Conservation (phyloP, 305 asterid genomes). For the Lippia alba region DNA sequence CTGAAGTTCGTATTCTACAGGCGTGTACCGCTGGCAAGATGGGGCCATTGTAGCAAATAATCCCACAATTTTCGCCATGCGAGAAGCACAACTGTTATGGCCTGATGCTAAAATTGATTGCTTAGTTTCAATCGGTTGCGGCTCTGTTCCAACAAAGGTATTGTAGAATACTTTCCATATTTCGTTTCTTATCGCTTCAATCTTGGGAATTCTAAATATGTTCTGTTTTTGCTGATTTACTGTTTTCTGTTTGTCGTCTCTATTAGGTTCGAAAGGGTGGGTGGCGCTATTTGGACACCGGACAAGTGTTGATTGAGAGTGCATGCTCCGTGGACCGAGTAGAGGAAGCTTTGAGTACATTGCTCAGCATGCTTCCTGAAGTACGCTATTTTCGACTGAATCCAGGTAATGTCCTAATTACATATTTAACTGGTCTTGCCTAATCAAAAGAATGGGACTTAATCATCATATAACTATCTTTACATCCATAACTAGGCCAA, state of each 20-base stretch:
- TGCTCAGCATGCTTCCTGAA: conserved; percentile 97
- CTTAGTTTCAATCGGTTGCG: conserved; percentile 96
- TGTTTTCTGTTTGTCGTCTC: conserved; percentile 35
- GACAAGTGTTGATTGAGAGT: conserved; percentile 97
- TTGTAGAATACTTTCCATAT: not conserved
- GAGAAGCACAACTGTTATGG: conserved; percentile 98
- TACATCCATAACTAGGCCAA: too few species aligned
- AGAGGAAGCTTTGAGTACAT: conserved; percentile 92
- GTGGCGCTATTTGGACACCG: conserved; percentile 98
- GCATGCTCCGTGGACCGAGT: conserved; percentile 99
- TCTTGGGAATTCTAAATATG: not conserved
- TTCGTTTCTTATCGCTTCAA: too few species aligned
- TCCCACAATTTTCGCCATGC: conserved; percentile 91
- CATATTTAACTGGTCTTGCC: not conserved
- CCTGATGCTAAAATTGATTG: conserved; percentile 96
- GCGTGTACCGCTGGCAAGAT: conserved; percentile 95
- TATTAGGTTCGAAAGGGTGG: conserved; percentile 94
- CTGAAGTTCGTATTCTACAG: conserved; percentile 46
- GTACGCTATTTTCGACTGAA: conserved; percentile 92
- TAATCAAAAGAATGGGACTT: too few species aligned
- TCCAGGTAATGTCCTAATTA: conserved; percentile 68
- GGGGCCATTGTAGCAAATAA: conserved; percentile 99
- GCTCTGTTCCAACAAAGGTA: conserved; percentile 98
- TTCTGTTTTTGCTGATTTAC: not conserved
- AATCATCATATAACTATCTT: too few species aligned